Base-by-base conservation (phyloP, 1,139 yeast species). In the Meyerozyma sp. region DNA sequence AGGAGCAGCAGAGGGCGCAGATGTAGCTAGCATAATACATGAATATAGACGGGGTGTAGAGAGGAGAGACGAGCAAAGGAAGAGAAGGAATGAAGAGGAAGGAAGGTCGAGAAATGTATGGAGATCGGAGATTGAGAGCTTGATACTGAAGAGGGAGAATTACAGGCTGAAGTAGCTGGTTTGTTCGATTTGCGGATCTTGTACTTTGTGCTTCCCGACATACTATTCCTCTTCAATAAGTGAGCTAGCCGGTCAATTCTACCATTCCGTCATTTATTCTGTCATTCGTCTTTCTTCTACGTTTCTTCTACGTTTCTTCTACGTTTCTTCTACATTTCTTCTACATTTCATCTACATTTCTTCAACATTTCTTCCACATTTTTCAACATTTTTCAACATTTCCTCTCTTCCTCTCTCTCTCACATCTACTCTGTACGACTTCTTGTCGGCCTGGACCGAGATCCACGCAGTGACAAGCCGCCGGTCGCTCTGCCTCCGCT, bases 401-500 rank as follows among this genome's bases (percentile, higher is more conserved):
- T 30, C 21, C 34, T 5, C 16, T 30, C 8, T 5, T 27, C 11
- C 4, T 27, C 13, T 27, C 11, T 27, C 5, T 4, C 2, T 6
- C 13, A n/a, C 13, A 5, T 27, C 13, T 27, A 10, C 29, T 27
- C 7, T 27, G 29, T 27, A 9, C 13, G 29, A 27, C 29, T 5
- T 5, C 13, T 27, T 30, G 34, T 13, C 34, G 10, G 20, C 34
- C 30, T 13, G 25, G 25, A 18, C 13, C 21, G n/a, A 26, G 21
- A 25, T 14, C 21, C 30, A 16, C 20, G 32, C 40, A 27, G 21
- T n/a, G 34, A 26, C 40, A 28, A 14, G 11, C 34, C 11, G 32
- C 21, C 34, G 21, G 14, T 70, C 52, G 44, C 38, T 80, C 61
- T 80, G 58, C 66, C 85, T 80, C 84, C 78, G 84, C 78, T 79